Evolutionary conservation across 2,329 filamentous ascomycete genomes (phyloP), one percentile per base, ranked within the genome.

Genomic region (Chalara sp.): DNA sequence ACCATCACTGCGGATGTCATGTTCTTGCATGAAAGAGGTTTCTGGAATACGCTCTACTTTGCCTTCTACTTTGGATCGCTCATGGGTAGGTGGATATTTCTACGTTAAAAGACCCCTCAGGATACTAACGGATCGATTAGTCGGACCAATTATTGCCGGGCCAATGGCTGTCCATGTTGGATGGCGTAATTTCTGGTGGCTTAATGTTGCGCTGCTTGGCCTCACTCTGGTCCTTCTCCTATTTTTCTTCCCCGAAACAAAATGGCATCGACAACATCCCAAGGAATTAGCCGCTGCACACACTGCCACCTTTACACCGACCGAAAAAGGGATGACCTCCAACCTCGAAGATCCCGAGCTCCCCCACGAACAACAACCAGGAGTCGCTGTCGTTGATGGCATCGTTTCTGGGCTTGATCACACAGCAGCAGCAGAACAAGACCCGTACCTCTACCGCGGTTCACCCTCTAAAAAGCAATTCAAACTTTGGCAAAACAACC

Each of bases 131-230:
- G 8, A 43, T 11, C 13, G 29, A 8, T 29, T 3, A 21, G 21
- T 75, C 47, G 76, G 72, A 3, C 78, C 77, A 2, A 83, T 83
- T 52, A 72, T 83, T 45, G 70, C 78, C 1, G 82, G 82, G 1
- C 67, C 76, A 0, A 85, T 86, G 80, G 73, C 79, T 1, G 67
- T 76, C 41, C 72, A 78, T 37, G 62, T 75, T 4, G 79, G 80
- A 46, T 83, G 78, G 76, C 70, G 79, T 30, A 79, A 69, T 59
- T 85, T 85, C 63, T 85, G 80, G 77, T 85, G 80, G 81, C 69
- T 85, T 55, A 83, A 84, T 55, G 75, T 78, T 2, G 81, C 63
- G 1, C 47, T 84, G 1, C 65, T 80, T 2, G 74, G 67, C 1
- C 58, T 76, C 4, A 72, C 73, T 0, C 65, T 77, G 28, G 30